Evolutionary conservation across 495 filamentous ascomycete genomes (phyloP).

Genomic region (Staphylotrichum longicolle): DNA sequence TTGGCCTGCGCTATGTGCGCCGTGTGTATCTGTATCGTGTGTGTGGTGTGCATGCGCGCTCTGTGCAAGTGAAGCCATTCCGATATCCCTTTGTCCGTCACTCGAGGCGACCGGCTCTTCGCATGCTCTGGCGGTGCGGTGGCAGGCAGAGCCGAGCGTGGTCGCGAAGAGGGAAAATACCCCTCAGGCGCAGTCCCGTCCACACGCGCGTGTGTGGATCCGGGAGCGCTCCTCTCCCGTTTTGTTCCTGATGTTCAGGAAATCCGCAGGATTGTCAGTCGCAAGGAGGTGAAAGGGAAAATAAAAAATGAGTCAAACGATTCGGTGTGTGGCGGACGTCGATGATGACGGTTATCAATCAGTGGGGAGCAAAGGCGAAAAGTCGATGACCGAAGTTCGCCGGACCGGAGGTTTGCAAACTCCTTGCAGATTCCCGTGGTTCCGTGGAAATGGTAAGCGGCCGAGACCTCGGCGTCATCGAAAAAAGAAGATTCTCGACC

Average conservation of each 20-base stretch:
- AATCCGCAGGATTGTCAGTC: background rate
- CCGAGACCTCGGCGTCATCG: constrained; percentile 13
- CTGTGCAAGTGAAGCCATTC: constrained; percentile 22
- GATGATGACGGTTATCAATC: background rate
- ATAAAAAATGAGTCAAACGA: background rate
- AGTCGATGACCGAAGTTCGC: background rate
- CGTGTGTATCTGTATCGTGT: no score
- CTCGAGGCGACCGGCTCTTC: background rate
- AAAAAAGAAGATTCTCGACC: constrained; percentile 18
- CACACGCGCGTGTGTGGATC: constrained; percentile 17
- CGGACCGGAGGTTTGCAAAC: background rate
- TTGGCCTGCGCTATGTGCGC: constrained; percentile 14
- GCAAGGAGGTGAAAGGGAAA: no score
- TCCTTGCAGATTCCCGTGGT: no score
- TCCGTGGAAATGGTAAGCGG: background rate
- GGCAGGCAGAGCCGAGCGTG: background rate
- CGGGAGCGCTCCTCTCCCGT: constrained; percentile 3
- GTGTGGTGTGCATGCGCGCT: background rate
- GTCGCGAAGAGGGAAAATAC: background rate
- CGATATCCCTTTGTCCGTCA: background rate
- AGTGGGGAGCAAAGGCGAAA: background rate
- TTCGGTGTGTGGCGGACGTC: background rate
- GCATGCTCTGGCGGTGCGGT: constrained; percentile 10
- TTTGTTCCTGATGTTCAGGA: background rate
- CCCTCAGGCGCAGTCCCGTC: constrained; percentile 14